Evolutionary conservation across 1,284 basidiomycete genomes (phyloP).

Genomic region (Puccinia triticina): DNA sequence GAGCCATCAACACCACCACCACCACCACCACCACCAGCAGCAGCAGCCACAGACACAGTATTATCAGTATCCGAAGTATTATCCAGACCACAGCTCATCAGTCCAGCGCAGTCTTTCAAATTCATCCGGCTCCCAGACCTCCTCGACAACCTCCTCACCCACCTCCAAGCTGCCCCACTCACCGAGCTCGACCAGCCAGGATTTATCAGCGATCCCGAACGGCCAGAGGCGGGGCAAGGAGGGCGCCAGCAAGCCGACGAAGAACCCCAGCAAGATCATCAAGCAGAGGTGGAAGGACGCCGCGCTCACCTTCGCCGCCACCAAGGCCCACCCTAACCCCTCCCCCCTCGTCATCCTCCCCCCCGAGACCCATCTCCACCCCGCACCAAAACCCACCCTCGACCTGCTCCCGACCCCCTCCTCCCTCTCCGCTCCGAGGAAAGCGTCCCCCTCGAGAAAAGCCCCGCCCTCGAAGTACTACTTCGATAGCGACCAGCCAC

Average conservation of each 20-base stretch:
- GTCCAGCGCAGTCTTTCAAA: neutral
- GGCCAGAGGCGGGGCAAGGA: neutral
- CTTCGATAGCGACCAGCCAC: no score
- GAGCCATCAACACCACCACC: neutral
- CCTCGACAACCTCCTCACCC: neutral
- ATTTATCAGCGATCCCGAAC: neutral
- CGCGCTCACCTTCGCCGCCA: neutral
- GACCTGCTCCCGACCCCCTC: no score
- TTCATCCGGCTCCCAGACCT: neutral
- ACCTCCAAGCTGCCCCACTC: neutral
- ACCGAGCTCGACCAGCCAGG: neutral
- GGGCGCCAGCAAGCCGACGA: neutral
- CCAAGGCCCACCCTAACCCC: neutral
- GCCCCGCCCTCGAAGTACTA: no score
- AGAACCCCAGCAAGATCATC: neutral
- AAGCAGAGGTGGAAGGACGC: constrained; percentile 9
- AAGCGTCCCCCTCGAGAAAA: no score
- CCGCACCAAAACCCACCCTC: no score
- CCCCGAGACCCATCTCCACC: no score
- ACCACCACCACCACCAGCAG: no score
- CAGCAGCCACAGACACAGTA: neutral
- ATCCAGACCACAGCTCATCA: neutral
- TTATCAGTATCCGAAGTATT: no score
- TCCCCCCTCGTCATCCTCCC: neutral
- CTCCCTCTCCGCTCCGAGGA: no score